A percentile compares a stretch with the other conserved stretches of the same genome.
phyloP scores from a whole-genome alignment of 2,329 filamentous ascomycete genomes.

The Colletotrichum sidae region DNA sequence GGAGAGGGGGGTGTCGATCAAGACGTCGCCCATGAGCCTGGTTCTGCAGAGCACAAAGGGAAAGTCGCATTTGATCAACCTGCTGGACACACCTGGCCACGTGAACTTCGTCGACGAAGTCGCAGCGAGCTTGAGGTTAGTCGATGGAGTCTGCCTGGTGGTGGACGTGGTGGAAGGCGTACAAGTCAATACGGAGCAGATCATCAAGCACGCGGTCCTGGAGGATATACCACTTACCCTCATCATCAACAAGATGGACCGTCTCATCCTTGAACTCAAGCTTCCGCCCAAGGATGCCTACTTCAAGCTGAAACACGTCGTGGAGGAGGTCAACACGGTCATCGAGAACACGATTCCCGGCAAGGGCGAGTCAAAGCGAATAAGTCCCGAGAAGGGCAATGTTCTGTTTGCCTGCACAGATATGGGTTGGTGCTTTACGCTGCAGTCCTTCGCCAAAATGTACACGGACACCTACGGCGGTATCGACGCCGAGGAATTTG shows the following conservation, averaged over 20 bases:
- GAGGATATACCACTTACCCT: conserved; percentile 90
- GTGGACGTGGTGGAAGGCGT: conserved; percentile 99
- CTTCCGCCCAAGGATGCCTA: conserved; percentile 95
- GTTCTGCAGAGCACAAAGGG: conserved; percentile 88
- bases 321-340: conserved; percentile 96
- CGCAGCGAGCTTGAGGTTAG: conserved; percentile 85
- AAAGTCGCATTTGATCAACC: conserved; percentile 95
- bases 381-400: conserved; percentile 97
- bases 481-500: conserved; percentile 86
- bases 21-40: conserved; percentile 93
- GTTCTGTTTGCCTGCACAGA: conserved; percentile 95
- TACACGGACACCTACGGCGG: conserved; percentile 90
- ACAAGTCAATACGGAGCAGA: conserved; percentile 96
- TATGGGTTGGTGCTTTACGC: conserved; percentile 97
- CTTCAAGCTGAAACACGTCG: conserved; percentile 98
- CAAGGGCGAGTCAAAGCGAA: conserved; percentile 79
- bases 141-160: conserved; percentile 91
- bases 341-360: conserved; percentile 91
- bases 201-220: conserved; percentile 94
- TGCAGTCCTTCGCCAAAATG: conserved; percentile 95
- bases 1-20: conserved; percentile 90
- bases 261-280: conserved; percentile 92
- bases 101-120: conserved; percentile 99
- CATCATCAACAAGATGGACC: conserved; percentile 97
- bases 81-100: conserved; percentile 95